These are phyloP conservation scores for Fusarium bactridioides DNA, from an alignment of 2,329 filamentous ascomycete species.

Conservation along the genomic window DNA sequence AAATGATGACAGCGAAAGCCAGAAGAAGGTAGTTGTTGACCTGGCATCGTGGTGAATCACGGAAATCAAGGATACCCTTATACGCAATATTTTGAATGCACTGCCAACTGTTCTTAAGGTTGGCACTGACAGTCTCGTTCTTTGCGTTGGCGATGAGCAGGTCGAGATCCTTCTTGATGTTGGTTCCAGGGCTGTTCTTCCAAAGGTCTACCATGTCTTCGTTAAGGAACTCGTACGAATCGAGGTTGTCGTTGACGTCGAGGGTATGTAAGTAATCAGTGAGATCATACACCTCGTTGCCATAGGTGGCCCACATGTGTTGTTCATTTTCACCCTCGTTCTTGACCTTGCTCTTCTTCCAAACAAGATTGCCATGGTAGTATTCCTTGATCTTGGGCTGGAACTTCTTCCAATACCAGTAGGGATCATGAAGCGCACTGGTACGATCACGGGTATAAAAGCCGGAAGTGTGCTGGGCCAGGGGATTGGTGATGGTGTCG, in stretches of 20 bases:
- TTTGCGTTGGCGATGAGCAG: conserved; percentile 56
- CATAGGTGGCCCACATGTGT: conserved; percentile 82
- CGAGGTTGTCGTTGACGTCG: conserved; percentile 61
- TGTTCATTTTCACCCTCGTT: conserved; percentile 71
- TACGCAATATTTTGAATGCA: conserved; percentile 89
- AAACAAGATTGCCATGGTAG: conserved; percentile 88
- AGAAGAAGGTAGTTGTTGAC: conserved; percentile 92
- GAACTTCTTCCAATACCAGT: conserved; percentile 83
- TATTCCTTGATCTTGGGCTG: conserved; percentile 82
- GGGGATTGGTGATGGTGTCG: conserved; percentile 59
- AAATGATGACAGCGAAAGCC: conserved; percentile 85
- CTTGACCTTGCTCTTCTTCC: conserved; percentile 65
- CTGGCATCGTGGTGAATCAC: conserved; percentile 76
- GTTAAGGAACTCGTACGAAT: conserved; percentile 77
- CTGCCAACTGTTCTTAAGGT: conserved; percentile 72
- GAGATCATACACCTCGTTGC: conserved; percentile 83
- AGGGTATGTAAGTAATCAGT: conserved; percentile 90
- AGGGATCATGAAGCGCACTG: conserved; percentile 65
- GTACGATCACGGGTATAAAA: conserved; percentile 59
- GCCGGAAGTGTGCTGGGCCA: conserved; percentile 76
- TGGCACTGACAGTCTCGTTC: conserved; percentile 60
- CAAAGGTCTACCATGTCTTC: conserved; percentile 71
- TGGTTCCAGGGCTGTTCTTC: conserved; percentile 77
- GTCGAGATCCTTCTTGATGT: conserved; percentile 75
- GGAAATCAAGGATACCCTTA: conserved; percentile 84